A percentile compares a stretch with the other conserved stretches of the same genome.
Conservation (phyloP, 208 protist genomes). For the Acanthamoeba culbertsoni region DNA sequence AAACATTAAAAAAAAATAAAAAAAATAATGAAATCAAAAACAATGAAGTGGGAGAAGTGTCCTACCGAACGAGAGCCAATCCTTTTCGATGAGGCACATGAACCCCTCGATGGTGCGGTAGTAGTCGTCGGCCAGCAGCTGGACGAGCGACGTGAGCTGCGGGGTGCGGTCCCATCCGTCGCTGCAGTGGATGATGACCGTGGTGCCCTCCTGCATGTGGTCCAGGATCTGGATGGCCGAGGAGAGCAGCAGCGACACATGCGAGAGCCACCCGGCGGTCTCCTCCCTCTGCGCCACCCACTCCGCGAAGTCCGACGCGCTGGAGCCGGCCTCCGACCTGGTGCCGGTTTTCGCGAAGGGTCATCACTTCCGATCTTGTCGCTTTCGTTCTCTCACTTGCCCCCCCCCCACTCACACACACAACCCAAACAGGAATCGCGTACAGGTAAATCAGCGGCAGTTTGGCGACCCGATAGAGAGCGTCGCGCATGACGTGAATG, state of each 20-base stretch:
- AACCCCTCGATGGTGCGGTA: slow-evolving; percentile 94
- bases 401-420: neutral
- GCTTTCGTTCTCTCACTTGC: too few relatives aligned
- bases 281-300: slow-evolving; percentile 39
- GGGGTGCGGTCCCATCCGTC: slow-evolving; percentile 86
- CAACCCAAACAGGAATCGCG: neutral
- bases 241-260: slow-evolving; percentile 7
- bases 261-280: slow-evolving; percentile 23
- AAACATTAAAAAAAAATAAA: neutral
- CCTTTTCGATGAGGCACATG: slow-evolving; percentile 93
- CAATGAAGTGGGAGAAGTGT: too few relatives aligned
- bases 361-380: too few relatives aligned
- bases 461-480: slow-evolving; percentile 60
- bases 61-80: slow-evolving; percentile 92
- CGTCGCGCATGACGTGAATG: slow-evolving; percentile 81
- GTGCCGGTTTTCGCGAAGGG: neutral
- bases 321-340: neutral
- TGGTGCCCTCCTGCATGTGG: neutral
- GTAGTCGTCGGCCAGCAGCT: slow-evolving; percentile 92
- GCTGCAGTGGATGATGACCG: slow-evolving; percentile 55
- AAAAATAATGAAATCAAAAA: neutral
- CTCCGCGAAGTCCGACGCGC: neutral
- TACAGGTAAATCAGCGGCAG: slow-evolving; percentile 6
- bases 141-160: slow-evolving; percentile 86
- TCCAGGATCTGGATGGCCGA: slow-evolving; percentile 43